Percentiles rank a stretch among this genome's conserved stretches.
Conservation (phyloP, 208 protist genomes). For the Crithidia mellificae region DNA sequence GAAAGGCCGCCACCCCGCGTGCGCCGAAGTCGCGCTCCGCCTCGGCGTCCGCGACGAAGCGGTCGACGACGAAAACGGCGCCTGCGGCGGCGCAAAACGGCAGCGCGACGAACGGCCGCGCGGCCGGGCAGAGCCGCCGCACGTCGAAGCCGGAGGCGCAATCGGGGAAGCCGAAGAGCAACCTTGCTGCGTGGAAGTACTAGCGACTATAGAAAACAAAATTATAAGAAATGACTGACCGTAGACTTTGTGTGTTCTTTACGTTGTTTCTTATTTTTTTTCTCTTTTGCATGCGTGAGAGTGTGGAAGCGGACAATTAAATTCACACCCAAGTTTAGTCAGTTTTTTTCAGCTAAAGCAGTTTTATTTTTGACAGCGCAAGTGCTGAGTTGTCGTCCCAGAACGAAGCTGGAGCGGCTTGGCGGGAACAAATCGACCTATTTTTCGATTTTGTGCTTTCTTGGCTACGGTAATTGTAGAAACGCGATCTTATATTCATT, state of each 20-base stretch:
- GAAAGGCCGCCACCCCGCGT: background rate
- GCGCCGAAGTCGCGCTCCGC: background rate
- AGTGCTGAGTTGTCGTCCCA: no score
- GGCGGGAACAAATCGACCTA: no score
- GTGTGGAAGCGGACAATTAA: no score
- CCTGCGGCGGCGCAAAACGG: background rate
- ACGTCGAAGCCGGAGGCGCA: constrained; percentile 1
- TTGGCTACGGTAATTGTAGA: no score
- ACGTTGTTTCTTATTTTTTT: background rate
- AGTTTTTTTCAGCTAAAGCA: no score
- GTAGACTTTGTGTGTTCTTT: background rate
- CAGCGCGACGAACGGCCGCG: background rate
- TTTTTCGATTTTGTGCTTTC: no score
- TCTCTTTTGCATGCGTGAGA: constrained; percentile 6
- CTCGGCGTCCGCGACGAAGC: background rate
- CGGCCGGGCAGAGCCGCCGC: background rate
- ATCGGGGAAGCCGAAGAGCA: background rate
- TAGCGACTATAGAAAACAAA: background rate
- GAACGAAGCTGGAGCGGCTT: no score
- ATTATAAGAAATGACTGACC: background rate
- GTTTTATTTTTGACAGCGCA: no score
- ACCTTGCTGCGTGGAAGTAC: background rate
- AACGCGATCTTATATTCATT: no score
- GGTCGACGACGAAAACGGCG: no score
- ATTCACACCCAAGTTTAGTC: no score